Percentiles rank a stretch among this genome's conserved stretches.
These are phyloP conservation scores for Carex myosuroides DNA, from an alignment of 176 grass and related monocot species.

Conservation along the genomic window DNA sequence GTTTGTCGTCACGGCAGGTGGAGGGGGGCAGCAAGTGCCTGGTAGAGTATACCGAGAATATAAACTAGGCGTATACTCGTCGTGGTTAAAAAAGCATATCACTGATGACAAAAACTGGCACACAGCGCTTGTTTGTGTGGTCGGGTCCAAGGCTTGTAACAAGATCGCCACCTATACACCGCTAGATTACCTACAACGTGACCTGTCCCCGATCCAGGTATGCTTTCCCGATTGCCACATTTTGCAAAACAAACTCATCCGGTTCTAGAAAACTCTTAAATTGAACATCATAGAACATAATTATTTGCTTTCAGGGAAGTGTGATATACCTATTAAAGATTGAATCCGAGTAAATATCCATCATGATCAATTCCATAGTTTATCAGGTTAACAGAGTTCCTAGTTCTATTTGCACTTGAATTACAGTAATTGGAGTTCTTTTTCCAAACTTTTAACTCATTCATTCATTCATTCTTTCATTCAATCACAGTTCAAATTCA, in stretches of 20 bases:
- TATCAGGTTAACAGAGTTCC: not conserved
- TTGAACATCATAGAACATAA: not conserved
- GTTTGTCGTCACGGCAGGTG: conserved; percentile 53
- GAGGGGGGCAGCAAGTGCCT: conserved; percentile 45
- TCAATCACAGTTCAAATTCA: not conserved
- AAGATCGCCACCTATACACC: conserved; percentile 73
- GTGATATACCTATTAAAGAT: not conserved
- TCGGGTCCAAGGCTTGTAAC: conserved; percentile 61
- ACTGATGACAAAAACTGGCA: conserved; percentile 53
- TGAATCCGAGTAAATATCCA: not conserved
- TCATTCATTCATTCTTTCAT: not conserved
- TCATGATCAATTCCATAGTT: not conserved
- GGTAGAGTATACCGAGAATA: conserved; percentile 81
- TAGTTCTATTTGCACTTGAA: not conserved
- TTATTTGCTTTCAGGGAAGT: not conserved
- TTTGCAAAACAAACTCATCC: not conserved
- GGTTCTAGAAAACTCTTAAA: not conserved
- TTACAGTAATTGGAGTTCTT: not conserved
- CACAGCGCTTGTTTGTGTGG: conserved; percentile 63
- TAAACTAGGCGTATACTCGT: conserved; percentile 52
- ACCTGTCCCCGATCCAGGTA: conserved; percentile 88
- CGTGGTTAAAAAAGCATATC: conserved; percentile 62
- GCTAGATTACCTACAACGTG: conserved; percentile 73
- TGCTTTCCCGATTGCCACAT: not conserved
- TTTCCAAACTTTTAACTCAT: not conserved